Conservation (phyloP, 495 filamentous ascomycete genomes). For the Penicillium fimorum region DNA sequence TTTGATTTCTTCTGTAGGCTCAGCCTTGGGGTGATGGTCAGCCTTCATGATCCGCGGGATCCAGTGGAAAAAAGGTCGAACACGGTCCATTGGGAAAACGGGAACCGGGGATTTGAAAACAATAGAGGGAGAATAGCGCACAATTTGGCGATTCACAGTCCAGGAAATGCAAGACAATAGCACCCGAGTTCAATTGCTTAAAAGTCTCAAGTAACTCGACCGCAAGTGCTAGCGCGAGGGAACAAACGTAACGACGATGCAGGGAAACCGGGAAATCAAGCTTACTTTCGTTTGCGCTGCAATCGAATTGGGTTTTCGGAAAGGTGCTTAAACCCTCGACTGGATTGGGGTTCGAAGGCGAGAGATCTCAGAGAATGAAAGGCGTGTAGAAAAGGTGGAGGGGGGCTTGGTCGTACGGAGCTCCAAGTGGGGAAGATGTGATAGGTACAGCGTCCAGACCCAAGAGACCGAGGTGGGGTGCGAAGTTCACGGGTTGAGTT, state of each 20-base stretch:
- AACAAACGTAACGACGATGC: constrained; percentile 5
- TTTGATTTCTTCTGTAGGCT: constrained; percentile 1
- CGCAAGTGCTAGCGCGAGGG: not conserved
- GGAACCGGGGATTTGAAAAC: not conserved
- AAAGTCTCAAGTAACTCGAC: constrained; percentile 5
- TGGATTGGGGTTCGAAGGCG: not conserved
- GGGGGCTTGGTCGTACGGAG: not conserved
- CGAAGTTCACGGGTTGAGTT: not conserved
- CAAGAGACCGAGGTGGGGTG: not conserved
- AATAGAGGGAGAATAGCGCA: not conserved
- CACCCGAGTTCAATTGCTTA: constrained; percentile 4
- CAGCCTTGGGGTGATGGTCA: constrained; percentile 1
- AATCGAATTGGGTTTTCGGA: constrained; percentile 5
- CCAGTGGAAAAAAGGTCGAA: not conserved
- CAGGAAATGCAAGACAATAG: not conserved
- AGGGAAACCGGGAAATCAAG: constrained; percentile 7
- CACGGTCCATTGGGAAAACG: constrained; percentile 2
- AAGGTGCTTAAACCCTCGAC: not conserved
- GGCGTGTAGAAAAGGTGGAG: not conserved
- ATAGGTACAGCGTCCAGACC: constrained; percentile 7
- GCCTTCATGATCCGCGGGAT: constrained; percentile 7
- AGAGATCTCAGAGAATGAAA: not conserved
- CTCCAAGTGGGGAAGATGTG: not conserved
- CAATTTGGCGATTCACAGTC: not conserved
- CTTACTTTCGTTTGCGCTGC: constrained; percentile 25